Evolutionary conservation across 1,284 basidiomycete genomes (phyloP), one percentile per base, ranked within the genome.

Genomic region (Boletus smithii): DNA sequence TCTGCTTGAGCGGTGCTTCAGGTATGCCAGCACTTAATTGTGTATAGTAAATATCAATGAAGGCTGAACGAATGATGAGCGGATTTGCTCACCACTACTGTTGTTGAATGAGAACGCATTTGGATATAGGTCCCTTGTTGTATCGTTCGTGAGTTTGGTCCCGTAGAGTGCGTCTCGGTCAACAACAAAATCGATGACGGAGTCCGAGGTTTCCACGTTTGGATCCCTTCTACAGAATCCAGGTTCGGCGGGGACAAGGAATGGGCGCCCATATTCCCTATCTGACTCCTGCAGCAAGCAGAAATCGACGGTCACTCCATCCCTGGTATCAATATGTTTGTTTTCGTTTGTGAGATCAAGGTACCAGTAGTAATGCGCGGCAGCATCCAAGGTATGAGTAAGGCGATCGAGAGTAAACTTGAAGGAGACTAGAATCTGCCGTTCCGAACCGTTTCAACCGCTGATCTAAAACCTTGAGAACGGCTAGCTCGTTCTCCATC

Each of bases 71-170:
- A 0, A 35, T 16, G 3, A 2, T n/a, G n/a, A n/a, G n/a, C n/a
- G n/a, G n/a, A n/a, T 24, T 7, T 11, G 3, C 48, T 35, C n/a
- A 58, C 59, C 35, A 36, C 40, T 50, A 11, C 44, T 46, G 26
- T 49, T 47, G 11, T 62, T 63, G 20, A 60, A 63, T 26, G 60
- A 22, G 42, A 60, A 63, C 2, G 32, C 57, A 8, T 60, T 62
- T 6, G 55, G 10, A 18, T 60, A 63, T 1, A 60, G 17, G 11
- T 63, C 37, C 14, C 16, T 5, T 3, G n/a, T 8, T 1, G 61
- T 63, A 3, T 56, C 40, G 30, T 60, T 60, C n/a, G 37, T 51
- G 37, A 61, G 39, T 34, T 57, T 42, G 8, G 61, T 36, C 11
- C 55, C 57, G 9, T 59, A 59, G 2, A 23, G 11, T 10, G 16